Evolutionary conservation across 2,329 filamentous ascomycete species (phyloP).

Genomic region (Hirsutella minnesotensis): DNA sequence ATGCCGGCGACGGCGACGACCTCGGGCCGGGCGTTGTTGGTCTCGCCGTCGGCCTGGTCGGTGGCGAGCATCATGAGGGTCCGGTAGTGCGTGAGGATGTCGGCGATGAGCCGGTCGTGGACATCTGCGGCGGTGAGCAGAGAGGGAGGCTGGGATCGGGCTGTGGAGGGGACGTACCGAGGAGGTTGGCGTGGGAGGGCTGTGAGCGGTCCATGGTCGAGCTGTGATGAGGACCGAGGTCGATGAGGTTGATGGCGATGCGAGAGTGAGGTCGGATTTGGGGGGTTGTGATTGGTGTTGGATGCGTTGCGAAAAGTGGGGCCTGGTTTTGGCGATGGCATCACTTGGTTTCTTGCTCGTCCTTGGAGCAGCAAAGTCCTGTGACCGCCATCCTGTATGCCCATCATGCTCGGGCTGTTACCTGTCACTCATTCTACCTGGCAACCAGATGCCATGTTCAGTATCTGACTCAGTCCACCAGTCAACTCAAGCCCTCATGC

Average conservation of each 20-base stretch:
- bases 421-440: too few species aligned
- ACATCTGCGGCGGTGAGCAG: constrained; percentile 19
- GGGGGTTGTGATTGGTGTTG: too few species aligned
- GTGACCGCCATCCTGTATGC: too few species aligned
- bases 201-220: constrained; percentile 20
- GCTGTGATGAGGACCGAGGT: not conserved
- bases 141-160: not conserved
- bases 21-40: constrained; percentile 26
- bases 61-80: constrained; percentile 31
- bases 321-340: too few species aligned
- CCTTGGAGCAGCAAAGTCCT: too few species aligned
- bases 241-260: not conserved
- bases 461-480: too few species aligned
- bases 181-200: constrained; percentile 19
- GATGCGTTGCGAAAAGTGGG: too few species aligned
- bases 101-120: constrained; percentile 31
- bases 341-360: too few species aligned
- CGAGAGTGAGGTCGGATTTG: too few species aligned
- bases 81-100: constrained; percentile 31
- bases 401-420: too few species aligned
- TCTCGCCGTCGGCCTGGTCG: constrained; percentile 27
- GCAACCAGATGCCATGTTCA: too few species aligned
- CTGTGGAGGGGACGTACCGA: constrained; percentile 23
- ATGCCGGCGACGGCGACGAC: constrained; percentile 29
- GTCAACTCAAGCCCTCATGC: too few species aligned